Evolutionary conservation across 768 basidiomycete species (phyloP), one percentile per base, ranked within the genome.

Genomic region (Lentinula sp.): DNA sequence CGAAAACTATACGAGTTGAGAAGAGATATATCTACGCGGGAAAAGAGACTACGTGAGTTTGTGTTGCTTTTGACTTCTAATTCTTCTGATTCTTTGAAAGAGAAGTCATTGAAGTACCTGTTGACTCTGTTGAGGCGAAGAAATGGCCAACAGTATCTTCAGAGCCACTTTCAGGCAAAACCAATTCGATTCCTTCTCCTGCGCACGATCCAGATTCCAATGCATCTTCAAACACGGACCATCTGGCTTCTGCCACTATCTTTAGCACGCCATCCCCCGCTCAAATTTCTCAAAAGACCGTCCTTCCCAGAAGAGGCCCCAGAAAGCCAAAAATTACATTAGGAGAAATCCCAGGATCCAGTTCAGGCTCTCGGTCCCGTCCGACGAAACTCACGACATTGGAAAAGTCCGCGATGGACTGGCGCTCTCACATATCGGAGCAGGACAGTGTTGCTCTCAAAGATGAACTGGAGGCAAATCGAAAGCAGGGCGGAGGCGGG

Each of bases 361-460:
- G 16, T 13, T 13, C 42, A 13, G 42, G 62, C 77, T 0, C 74
- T 72, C 40, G 42, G 13, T 34, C 28, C 18, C 46, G 18, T 67
- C 76, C 85, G 1, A 91, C 88, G 70, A 93, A 89, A 72, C 77
- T 95, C 7, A 85, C 88, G 23, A 93, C 91, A 28, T 77, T 95
- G 13, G 91, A 93, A 63, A 94, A 93, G 70, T 91, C 89, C 0
- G 84, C 88, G 11, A 84, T 95, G 82, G 93, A 95, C 69, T 95
- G 93, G 93, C 79, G 80, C 32, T 72, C 83, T 0, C 91, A 93
- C 65, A 71, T 91, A 13, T 71, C 78, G 18, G 63, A 78, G 0
- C 72, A 80, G 55, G 66, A 71, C 28, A 67, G 70, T 18, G 60
- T 76, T 0, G 80, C 76, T 3, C 67, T 87, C 8, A 80, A 83